Evolutionary conservation across 306 rosid genomes (phyloP), one percentile per base, ranked within the genome.

Genomic region (Trifolium pratense): DNA sequence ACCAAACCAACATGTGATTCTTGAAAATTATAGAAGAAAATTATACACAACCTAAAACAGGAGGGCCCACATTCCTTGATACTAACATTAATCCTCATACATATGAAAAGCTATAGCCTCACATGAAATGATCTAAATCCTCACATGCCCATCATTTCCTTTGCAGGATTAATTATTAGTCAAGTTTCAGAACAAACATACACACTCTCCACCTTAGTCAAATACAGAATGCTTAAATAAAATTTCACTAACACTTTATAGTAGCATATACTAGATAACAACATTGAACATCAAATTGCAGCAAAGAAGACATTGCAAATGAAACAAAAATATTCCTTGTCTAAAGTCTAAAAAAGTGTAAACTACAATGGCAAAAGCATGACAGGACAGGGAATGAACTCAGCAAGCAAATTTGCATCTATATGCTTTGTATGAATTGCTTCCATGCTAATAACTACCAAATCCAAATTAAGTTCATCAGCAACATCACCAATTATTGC

Each of bases 381-480:
- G 71, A 93, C 93, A 23, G 98, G 96, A 75, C 97, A 90, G 11
- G 97, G 97, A 83, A 93, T 90, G 78, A 93, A 90, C 87, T 89
- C 97, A 20, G 96, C 98, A 71, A 93, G 93, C 66, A 90, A 86
- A 86, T 93, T 90, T 62, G 98, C 98, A 80, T 90, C 98, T 56
- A 93, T 85, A 76, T 90, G 96, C 87, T 93, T 93, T 52, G 97
- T 90, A 79, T 93, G 98, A 84, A 90, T 83, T 36, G 98, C 96
- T 84, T 93, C 97, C 98, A 93, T 93, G 87, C 98, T 93, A 77
- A 93, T 67, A 58, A 93, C 89, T 43, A 93, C 93, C 79, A 93
- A 85, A 87, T 93, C 98, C 84, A 90, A 67, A 66, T 87, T 93
- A 67, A 93, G 89, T 43, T 93, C 98, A 79, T 93, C 98, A 4